A percentile compares a stretch with the other conserved stretches of the same genome.
These are phyloP conservation scores for Pochonia chlamydosporia DNA, from an alignment of 2,329 filamentous ascomycete genomes.

Conservation along the genomic window DNA sequence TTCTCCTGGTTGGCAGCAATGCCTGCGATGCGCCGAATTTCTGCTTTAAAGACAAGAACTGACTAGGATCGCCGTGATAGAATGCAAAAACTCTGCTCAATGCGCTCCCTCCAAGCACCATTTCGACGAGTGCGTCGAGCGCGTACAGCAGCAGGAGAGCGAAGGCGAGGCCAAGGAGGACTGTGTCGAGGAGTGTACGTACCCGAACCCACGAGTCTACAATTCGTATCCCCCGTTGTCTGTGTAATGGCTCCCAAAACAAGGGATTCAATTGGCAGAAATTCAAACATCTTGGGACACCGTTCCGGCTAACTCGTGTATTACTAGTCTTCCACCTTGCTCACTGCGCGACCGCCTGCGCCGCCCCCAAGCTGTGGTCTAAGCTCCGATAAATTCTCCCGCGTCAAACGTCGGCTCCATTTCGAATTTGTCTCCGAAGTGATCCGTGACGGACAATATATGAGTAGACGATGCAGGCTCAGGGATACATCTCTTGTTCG, in stretches of 20 bases:
- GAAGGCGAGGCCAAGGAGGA: constrained; percentile 77
- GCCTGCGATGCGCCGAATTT: not conserved
- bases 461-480: too few relatives aligned
- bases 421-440: not conserved
- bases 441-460: too few relatives aligned
- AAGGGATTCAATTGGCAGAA: not conserved
- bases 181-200: constrained; percentile 98
- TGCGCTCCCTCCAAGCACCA: constrained; percentile 93
- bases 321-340: constrained; percentile 89
- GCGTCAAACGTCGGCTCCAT: not conserved
- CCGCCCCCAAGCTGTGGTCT: constrained; percentile 92
- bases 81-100: constrained; percentile 80
- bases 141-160: constrained; percentile 62
- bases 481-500: too few relatives aligned
- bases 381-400: constrained; percentile 70
- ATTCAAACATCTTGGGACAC: not conserved
- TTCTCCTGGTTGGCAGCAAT: not conserved
- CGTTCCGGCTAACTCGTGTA: not conserved
- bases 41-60: not conserved
- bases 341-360: constrained; percentile 89
- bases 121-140: constrained; percentile 96
- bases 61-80: constrained; percentile 39
- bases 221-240: too few relatives aligned
- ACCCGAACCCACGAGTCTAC: not conserved
- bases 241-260: not conserved